phyloP scores from a whole-genome alignment of 2,329 filamentous ascomycete genomes.

The Fusarium cicatricum region DNA sequence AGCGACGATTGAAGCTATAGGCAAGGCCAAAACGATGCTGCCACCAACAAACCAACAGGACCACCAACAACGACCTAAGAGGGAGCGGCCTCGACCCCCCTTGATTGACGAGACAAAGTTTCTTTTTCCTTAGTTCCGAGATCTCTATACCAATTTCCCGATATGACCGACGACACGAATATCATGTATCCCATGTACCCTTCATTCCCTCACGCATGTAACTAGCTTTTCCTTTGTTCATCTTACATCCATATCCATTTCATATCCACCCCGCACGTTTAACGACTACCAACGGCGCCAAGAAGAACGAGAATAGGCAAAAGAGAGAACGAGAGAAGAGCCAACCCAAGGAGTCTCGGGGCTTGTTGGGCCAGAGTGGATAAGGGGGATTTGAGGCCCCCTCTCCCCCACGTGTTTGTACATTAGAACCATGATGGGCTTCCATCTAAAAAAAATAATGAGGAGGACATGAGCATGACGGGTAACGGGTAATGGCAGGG shows the following conservation, averaged over 20 bases:
- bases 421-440: conserved; percentile 21
- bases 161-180: conserved; percentile 39
- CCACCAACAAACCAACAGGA: conserved; percentile 5
- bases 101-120: conserved; percentile 17
- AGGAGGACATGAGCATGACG: conserved; percentile 19
- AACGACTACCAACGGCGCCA: conserved; percentile 16
- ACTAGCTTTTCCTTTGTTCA: conserved; percentile 27
- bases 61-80: not conserved
- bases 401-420: conserved; percentile 27
- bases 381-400: not conserved
- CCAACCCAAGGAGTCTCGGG: not conserved
- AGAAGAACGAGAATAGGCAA: not conserved
- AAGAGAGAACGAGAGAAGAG: not conserved
- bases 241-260: not conserved
- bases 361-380: not conserved
- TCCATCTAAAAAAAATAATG: conserved; percentile 30
- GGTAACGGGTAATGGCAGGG: not conserved
- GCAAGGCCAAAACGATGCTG: conserved; percentile 14
- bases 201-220: conserved; percentile 31
- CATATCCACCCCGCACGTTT: conserved; percentile 6
- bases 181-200: conserved; percentile 36
- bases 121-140: not conserved
- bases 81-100: conserved; percentile 15
- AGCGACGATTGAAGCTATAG: conserved; percentile 49
- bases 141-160: conserved; percentile 14